Evolutionary conservation across 2,329 filamentous ascomycete genomes (phyloP), one percentile per base, ranked within the genome.

Genomic region (Colletotrichum spaethianum): DNA sequence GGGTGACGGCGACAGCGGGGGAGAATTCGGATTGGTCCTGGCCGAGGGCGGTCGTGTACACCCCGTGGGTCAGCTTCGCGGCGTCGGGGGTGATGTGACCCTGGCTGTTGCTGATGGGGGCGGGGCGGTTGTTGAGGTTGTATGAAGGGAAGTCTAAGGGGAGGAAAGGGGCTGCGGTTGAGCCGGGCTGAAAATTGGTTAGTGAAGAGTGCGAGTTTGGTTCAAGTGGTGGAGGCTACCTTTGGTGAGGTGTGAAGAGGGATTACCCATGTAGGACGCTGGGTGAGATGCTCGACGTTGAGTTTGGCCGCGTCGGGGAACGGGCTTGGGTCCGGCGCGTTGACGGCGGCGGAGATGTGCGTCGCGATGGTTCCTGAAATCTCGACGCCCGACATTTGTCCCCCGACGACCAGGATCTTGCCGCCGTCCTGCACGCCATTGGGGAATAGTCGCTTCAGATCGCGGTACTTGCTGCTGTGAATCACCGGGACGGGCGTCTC

Each of bases 351-450:
- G 0, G 93, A 95, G 1, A 96, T 80, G 73, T 95, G 90, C 5
- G 90, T 86, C 14, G 93, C 93, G 61, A 95, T 89, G 2, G 91
- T 91, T 12, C 90, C 91, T 0, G 93, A 92, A 60, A 92, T 92
- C 82, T 97, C 94, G 6, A 93, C 89, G 0, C 93, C 94, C 2
- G 93, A 96, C 88, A 96, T 95, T 76, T 95, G 93, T 0, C 93
- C 94, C 0, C 94, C 94, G 1, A 95, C 89, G 0, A 97, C 85
- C 1, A 94, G 85, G 20, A 96, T 90, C 77, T 91, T 93, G 23
- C 89, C 88, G 1, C 77, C 76, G 53, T 38, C 7, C 5, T 74
- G 67, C 2, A 82, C 78, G 0, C 80, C 76, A 26, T 75, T 50
- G 0, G 81, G 82, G 1, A 92, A 76, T 3, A 92, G 79, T 11